Percentiles rank a stretch among this genome's conserved stretches.
Conservation (phyloP, 75 land plant species). For the Cryptomeria japonica region DNA sequence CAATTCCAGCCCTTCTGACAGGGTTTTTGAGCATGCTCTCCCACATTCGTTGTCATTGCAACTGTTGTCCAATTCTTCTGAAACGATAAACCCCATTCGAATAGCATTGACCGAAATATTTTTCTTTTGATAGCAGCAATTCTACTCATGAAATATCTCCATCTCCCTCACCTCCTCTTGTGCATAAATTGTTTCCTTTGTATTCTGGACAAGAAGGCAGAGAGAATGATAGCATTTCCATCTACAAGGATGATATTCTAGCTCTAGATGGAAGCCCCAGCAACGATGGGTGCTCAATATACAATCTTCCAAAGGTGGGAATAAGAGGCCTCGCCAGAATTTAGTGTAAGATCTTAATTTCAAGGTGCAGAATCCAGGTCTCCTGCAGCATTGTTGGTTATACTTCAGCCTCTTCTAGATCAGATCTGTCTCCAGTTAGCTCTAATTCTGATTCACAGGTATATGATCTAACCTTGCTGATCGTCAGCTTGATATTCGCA, state of each 20-base stretch:
- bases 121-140: slow-evolving; percentile 73
- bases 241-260: slow-evolving; percentile 15
- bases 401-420: slow-evolving; percentile 61
- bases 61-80: slow-evolving; percentile 49
- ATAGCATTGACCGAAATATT: slow-evolving; percentile 43
- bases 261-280: slow-evolving; percentile 22
- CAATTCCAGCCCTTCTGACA: slow-evolving; percentile 19
- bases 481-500: background rate
- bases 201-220: slow-evolving; percentile 27
- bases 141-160: slow-evolving; percentile 62
- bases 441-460: slow-evolving; percentile 71
- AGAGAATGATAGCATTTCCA: slow-evolving; percentile 24
- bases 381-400: slow-evolving; percentile 26
- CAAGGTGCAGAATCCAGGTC: background rate
- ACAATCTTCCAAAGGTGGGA: slow-evolving; percentile 36
- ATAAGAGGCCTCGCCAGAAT: slow-evolving; percentile 20
- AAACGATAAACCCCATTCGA: slow-evolving; percentile 43
- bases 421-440: slow-evolving; percentile 83
- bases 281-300: slow-evolving; percentile 23
- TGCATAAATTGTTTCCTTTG: slow-evolving; percentile 53
- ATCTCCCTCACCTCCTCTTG: slow-evolving; percentile 58
- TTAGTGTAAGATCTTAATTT: slow-evolving; percentile 20
- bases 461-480: background rate
- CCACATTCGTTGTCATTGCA: slow-evolving; percentile 41
- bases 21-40: slow-evolving; percentile 25